A percentile compares a stretch with the other conserved stretches of the same genome.
These are phyloP conservation scores for Sordariomycetes sp. DNA, from an alignment of 2,329 filamentous ascomycete genomes.

Conservation along the genomic window DNA sequence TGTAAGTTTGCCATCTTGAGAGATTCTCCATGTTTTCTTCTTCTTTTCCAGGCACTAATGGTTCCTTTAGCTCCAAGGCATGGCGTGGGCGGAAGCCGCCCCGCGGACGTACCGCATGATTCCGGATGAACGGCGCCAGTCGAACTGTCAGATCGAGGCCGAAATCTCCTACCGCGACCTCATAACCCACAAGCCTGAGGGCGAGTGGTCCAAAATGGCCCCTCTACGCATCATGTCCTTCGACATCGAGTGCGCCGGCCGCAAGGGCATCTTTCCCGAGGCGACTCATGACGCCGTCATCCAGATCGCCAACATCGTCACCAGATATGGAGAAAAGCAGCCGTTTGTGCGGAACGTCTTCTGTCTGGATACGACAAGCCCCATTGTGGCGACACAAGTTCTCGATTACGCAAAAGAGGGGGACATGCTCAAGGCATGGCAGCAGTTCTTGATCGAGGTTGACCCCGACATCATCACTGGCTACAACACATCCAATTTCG, in stretches of 20 bases:
- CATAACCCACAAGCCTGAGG: slow-evolving; percentile 75
- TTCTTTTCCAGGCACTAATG: slow-evolving; percentile 9
- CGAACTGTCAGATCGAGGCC: slow-evolving; percentile 94
- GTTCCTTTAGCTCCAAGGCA: slow-evolving; percentile 57
- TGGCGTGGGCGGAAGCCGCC: slow-evolving; percentile 93
- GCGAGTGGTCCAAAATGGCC: slow-evolving; percentile 97
- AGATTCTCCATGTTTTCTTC: slow-evolving; percentile 5
- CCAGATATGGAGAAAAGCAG: slow-evolving; percentile 85
- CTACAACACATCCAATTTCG: slow-evolving; percentile 98
- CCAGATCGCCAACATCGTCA: slow-evolving; percentile 95
- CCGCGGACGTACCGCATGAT: slow-evolving; percentile 61
- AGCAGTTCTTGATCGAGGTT: slow-evolving; percentile 75
- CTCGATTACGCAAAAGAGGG: slow-evolving; percentile 71
- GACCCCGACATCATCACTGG: slow-evolving; percentile 97
- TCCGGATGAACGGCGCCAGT: slow-evolving; percentile 54
- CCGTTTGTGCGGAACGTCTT: slow-evolving; percentile 96
- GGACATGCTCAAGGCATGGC: slow-evolving; percentile 87
- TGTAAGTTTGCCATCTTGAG: slow-evolving; percentile 28
- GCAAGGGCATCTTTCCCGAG: slow-evolving; percentile 95
- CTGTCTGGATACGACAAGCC: slow-evolving; percentile 79
- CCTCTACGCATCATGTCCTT: slow-evolving; percentile 87
- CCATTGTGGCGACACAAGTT: slow-evolving; percentile 90
- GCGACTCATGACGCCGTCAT: slow-evolving; percentile 87
- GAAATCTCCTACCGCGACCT: slow-evolving; percentile 70
- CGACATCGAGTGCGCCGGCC: slow-evolving; percentile 95